These are phyloP conservation scores for Syzygium grande DNA, from an alignment of 345 rosid genomes.

Conservation along the genomic window DNA sequence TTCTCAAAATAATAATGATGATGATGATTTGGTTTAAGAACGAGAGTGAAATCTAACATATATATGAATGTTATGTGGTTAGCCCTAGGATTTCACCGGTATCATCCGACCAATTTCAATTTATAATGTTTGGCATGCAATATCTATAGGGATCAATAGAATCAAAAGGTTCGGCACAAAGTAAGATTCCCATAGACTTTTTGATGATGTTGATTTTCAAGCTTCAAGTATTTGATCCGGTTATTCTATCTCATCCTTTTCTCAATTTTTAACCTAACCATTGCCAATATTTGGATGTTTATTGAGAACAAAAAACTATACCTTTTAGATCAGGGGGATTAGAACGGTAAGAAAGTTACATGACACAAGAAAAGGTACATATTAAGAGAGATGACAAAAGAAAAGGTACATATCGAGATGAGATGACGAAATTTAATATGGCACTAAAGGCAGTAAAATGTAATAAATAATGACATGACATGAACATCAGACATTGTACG, in stretches of 20 bases:
- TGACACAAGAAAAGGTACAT: not conserved
- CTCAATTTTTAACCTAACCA: not conserved
- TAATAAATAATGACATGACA: not conserved
- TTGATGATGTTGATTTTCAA: not conserved
- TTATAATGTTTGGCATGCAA: no score
- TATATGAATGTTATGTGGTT: not conserved
- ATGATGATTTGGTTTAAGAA: not conserved
- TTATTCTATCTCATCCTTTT: not conserved
- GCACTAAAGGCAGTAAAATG: not conserved
- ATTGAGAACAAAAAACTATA: no score
- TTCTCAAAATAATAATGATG: not conserved
- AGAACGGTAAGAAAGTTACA: not conserved
- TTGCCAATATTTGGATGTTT: not conserved
- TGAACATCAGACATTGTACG: not conserved
- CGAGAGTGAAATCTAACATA: not conserved
- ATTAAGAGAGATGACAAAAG: not conserved
- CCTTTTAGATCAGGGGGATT: not conserved
- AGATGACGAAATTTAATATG: not conserved
- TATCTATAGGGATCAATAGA: not conserved
- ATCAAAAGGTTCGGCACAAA: no score
- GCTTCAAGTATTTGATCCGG: accelerated
- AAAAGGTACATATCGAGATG: not conserved
- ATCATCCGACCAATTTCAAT: accelerated
- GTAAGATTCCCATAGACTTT: not conserved
- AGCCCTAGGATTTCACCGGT: not conserved